A percentile compares a stretch with the other conserved stretches of the same genome.
Evolutionary conservation across 495 filamentous ascomycete genomes (phyloP).

Genomic region (Aspergillus sclerotioniger): DNA sequence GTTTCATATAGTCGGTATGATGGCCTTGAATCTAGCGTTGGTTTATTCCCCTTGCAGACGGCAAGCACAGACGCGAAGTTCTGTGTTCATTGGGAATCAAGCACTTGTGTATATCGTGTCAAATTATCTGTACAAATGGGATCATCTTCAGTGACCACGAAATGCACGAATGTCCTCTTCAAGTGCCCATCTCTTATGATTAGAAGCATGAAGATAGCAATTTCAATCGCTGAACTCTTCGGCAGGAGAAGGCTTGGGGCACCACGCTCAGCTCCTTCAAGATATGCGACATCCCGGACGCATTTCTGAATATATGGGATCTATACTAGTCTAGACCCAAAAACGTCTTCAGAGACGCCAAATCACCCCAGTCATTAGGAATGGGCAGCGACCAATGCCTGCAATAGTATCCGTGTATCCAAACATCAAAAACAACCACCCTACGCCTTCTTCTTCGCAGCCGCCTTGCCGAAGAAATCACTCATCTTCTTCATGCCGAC

Average conservation of each 20-base stretch:
- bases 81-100: not conserved
- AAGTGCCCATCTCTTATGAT: not conserved
- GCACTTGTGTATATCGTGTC: not conserved
- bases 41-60: not conserved
- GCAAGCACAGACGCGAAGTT: not conserved
- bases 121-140: not conserved
- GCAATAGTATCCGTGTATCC: not conserved
- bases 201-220: not conserved
- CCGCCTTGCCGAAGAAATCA: slow-evolving; percentile 80
- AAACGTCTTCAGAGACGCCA: too few species aligned
- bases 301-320: too few species aligned
- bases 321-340: too few species aligned
- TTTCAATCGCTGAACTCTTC: too few species aligned
- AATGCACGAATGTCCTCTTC: not conserved
- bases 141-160: not conserved
- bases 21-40: slow-evolving; percentile 7
- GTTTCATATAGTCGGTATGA: slow-evolving; percentile 8
- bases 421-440: not conserved
- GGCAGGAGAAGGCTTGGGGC: too few species aligned
- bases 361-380: too few species aligned
- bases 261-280: too few species aligned
- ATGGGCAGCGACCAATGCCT: not conserved
- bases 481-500: slow-evolving; percentile 97
- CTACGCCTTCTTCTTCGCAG: slow-evolving; percentile 36
- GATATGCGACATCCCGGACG: too few species aligned